Evolutionary conservation across 352 stramenopile species (phyloP).

Genomic region (Phytophthora citrophthora): DNA sequence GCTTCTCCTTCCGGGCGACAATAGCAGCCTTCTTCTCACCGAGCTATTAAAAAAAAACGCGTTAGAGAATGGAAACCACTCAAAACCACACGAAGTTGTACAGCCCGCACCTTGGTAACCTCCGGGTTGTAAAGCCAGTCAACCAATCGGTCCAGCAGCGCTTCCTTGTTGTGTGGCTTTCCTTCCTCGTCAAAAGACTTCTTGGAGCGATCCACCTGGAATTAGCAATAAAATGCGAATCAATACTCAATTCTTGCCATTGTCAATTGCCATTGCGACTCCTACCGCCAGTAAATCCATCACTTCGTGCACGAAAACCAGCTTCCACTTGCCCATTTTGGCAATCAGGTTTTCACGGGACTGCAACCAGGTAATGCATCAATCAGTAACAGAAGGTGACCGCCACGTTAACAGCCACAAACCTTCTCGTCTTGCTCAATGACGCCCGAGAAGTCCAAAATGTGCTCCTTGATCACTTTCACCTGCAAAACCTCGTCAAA

Average conservation of each 20-base stretch:
- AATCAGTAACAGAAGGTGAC: background rate
- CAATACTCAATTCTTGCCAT: background rate
- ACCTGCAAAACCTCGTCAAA: slow-evolving; percentile 39
- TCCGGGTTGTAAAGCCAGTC: slow-evolving; percentile 79
- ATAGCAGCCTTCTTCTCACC: slow-evolving; percentile 40
- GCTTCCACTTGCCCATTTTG: slow-evolving; percentile 77
- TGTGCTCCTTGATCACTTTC: slow-evolving; percentile 82
- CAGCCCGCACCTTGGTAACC: slow-evolving; percentile 45
- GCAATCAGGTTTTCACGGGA: slow-evolving; percentile 58
- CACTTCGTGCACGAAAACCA: slow-evolving; percentile 72
- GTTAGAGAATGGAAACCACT: slow-evolving; percentile 1
- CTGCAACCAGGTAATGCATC: slow-evolving; percentile 28
- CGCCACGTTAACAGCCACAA: background rate
- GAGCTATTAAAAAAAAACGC: slow-evolving; percentile 22
- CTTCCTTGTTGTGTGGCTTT: slow-evolving; percentile 68
- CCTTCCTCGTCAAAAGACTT: slow-evolving; percentile 82
- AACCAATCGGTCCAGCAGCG: slow-evolving; percentile 68
- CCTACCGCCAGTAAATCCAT: slow-evolving; percentile 81
- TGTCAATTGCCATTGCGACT: too few relatives aligned
- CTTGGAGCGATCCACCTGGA: slow-evolving; percentile 82
- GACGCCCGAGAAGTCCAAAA: slow-evolving; percentile 79
- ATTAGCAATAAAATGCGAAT: background rate
- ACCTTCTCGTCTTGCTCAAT: slow-evolving; percentile 75
- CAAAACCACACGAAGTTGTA: background rate
- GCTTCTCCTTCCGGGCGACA: slow-evolving; percentile 36